Percentiles rank a stretch among this genome's conserved stretches.
Evolutionary conservation across 2,329 filamentous ascomycete species (phyloP).

Genomic region (Chaetomiaceae sp.): DNA sequence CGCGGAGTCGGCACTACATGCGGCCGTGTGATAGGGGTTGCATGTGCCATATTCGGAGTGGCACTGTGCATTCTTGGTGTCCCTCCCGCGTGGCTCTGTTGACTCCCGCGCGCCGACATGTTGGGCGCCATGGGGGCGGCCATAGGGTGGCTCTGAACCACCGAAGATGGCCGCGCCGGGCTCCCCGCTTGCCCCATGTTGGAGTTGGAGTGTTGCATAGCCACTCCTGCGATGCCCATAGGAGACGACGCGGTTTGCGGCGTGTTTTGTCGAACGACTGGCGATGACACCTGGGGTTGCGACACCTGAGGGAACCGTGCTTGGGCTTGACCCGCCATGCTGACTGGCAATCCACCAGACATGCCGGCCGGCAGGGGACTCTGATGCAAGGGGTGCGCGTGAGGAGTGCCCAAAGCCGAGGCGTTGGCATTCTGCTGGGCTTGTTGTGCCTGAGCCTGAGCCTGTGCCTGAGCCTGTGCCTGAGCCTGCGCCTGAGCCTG

Average conservation of each 20-base stretch:
- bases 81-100: conserved; percentile 61
- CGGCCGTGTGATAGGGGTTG: conserved; percentile 54
- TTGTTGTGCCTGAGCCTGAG: conserved; percentile 26
- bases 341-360: conserved; percentile 35
- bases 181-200: conserved; percentile 58
- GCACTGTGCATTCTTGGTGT: conserved; percentile 59
- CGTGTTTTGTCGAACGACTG: conserved; percentile 58
- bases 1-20: conserved; percentile 53
- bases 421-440: conserved; percentile 31
- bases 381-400: conserved; percentile 42
- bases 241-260: conserved; percentile 63
- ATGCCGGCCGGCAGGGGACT: conserved; percentile 41
- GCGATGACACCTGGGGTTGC: conserved; percentile 64
- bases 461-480: conserved; percentile 28
- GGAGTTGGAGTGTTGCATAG: conserved; percentile 63
- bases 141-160: conserved; percentile 58
- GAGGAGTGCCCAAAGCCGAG: conserved; percentile 37
- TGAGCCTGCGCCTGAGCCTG: conserved; percentile 28
- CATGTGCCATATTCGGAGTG: conserved; percentile 58
- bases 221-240: conserved; percentile 52
- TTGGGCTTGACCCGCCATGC: conserved; percentile 40
- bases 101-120: conserved; percentile 61
- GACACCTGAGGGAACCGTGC: conserved; percentile 53
- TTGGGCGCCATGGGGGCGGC: conserved; percentile 56
- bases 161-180: conserved; percentile 62